Percentiles rank a stretch among this genome's conserved stretches.
Conservation (phyloP, 306 rosid species). For the Castanospermum australe region DNA sequence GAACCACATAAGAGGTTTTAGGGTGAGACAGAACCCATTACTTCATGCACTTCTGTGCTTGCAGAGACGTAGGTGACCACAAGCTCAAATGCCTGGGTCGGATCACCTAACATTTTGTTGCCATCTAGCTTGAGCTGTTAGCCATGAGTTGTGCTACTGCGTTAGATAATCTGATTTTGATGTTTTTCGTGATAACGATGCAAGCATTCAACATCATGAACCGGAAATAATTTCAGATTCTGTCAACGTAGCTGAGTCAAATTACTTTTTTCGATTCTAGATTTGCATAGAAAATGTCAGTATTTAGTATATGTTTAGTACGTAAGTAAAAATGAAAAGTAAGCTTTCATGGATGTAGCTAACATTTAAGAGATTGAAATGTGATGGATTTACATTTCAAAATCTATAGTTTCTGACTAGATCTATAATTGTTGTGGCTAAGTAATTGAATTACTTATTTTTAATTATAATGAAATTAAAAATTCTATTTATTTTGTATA, state of each 20-base stretch:
- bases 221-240: background rate
- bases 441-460: too few relatives aligned
- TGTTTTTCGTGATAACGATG: background rate
- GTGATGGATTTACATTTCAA: too few relatives aligned
- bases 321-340: background rate
- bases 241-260: background rate
- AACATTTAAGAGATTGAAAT: too few relatives aligned
- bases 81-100: background rate
- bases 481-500: too few relatives aligned
- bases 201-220: background rate
- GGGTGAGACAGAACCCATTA: background rate
- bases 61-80: background rate
- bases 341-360: too few relatives aligned
- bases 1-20: background rate
- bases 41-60: background rate
- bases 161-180: background rate
- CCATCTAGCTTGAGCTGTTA: conserved; percentile 9
- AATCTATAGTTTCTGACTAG: too few relatives aligned
- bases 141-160: background rate
- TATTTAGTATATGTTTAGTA: too few relatives aligned
- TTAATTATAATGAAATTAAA: too few relatives aligned
- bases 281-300: background rate
- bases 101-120: conserved; percentile 7
- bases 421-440: too few relatives aligned
- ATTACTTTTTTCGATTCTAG: background rate